Evolutionary conservation across 2,329 filamentous ascomycete genomes (phyloP).

Genomic region (Botrytis hyacinthi): DNA sequence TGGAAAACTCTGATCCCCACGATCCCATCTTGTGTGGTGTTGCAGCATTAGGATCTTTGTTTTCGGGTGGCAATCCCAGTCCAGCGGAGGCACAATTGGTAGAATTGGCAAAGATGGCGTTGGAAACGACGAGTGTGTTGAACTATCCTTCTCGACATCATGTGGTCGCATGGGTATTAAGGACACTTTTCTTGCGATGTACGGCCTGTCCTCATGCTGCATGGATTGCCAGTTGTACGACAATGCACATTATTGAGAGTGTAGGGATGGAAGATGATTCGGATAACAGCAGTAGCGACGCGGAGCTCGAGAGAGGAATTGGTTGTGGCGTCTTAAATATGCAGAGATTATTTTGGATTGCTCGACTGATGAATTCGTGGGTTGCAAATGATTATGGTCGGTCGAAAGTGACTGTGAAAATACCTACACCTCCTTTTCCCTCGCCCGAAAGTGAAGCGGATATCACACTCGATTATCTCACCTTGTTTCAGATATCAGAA

Average conservation of each 20-base stretch:
- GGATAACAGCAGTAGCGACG: background rate
- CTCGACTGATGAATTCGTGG: slow-evolving; percentile 15
- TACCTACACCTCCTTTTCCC: slow-evolving; percentile 11
- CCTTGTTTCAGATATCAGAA: slow-evolving; percentile 12
- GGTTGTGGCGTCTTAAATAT: slow-evolving; percentile 15
- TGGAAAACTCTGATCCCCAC: slow-evolving; percentile 12
- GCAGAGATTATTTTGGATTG: slow-evolving; percentile 13
- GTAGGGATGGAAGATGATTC: slow-evolving; percentile 25
- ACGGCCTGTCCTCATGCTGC: slow-evolving; percentile 34
- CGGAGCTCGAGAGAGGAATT: background rate
- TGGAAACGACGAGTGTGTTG: slow-evolving; percentile 26
- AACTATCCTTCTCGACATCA: slow-evolving; percentile 27
- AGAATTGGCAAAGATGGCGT: slow-evolving; percentile 28
- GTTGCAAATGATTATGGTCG: slow-evolving; percentile 18
- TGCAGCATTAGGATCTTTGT: slow-evolving; percentile 40
- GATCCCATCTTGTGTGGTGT: slow-evolving; percentile 40
- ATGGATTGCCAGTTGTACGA: slow-evolving; percentile 34
- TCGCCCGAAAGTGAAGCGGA: background rate
- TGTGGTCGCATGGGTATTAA: slow-evolving; percentile 32
- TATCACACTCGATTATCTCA: slow-evolving; percentile 13
- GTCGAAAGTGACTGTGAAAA: slow-evolving; percentile 14
- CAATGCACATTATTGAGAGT: slow-evolving; percentile 35
- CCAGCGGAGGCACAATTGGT: slow-evolving; percentile 34
- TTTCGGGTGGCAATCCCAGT: slow-evolving; percentile 31
- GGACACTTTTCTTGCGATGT: slow-evolving; percentile 32